A percentile compares a stretch with the other conserved stretches of the same genome.
Conservation (phyloP, 179 eudicot genomes). For the Camellia oleifera region DNA sequence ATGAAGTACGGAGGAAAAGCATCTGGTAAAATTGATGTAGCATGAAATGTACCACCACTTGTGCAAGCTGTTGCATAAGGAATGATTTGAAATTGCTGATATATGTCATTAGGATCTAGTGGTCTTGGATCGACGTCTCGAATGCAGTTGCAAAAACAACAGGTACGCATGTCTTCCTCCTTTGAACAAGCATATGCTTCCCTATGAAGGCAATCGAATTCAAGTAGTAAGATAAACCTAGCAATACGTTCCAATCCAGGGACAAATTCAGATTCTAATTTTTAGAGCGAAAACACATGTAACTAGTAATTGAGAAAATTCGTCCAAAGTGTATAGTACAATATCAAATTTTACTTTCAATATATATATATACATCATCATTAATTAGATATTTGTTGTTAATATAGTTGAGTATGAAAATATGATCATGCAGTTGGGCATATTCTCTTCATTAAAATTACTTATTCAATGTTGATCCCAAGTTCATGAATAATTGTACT, state of each 20-base stretch:
- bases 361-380: no score
- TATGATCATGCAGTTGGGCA: no score
- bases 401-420: no score
- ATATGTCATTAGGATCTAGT: slow-evolving; percentile 42
- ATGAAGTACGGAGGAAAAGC: slow-evolving; percentile 58
- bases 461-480: no score
- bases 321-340: no score
- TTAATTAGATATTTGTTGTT: no score
- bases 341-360: no score
- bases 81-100: slow-evolving; percentile 57
- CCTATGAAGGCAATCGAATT: slow-evolving; percentile 22
- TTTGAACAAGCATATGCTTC: slow-evolving; percentile 53
- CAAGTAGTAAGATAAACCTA: not conserved
- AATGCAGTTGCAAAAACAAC: slow-evolving; percentile 35
- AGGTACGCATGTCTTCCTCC: slow-evolving; percentile 45
- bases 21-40: slow-evolving; percentile 46
- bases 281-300: not conserved
- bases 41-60: slow-evolving; percentile 18
- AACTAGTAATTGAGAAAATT: no score
- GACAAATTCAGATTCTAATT: no score
- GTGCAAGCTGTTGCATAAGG: slow-evolving; percentile 19
- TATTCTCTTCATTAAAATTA: no score
- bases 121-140: slow-evolving; percentile 49
- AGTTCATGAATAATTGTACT: no score
- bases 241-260: not conserved